Percentiles rank a stretch among this genome's conserved stretches.
Conservation (phyloP, 257 asterid species). For the Scutellaria barbata region DNA sequence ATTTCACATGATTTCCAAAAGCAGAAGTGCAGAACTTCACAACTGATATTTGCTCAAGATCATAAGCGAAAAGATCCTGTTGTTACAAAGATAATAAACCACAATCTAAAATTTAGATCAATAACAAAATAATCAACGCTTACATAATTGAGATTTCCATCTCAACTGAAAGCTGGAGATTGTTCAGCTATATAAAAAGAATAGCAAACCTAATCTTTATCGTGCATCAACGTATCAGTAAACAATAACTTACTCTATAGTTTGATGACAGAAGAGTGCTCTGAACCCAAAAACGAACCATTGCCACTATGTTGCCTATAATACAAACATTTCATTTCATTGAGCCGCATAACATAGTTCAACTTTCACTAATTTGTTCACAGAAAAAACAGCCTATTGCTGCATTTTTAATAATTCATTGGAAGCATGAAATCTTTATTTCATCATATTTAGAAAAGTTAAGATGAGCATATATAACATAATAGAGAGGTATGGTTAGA, state of each 20-base stretch:
- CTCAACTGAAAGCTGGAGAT: background rate
- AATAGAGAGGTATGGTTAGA: background rate
- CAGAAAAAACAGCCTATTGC: slow-evolving; percentile 14
- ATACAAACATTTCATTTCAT: slow-evolving; percentile 30
- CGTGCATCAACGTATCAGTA: slow-evolving; percentile 1
- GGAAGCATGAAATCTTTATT: background rate
- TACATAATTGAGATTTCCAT: background rate
- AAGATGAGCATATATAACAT: background rate
- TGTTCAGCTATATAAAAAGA: background rate
- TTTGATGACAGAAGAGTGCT: slow-evolving; percentile 28
- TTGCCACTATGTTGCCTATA: slow-evolving; percentile 30
- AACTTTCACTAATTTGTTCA: slow-evolving; percentile 17
- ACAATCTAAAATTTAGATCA: background rate
- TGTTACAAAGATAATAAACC: background rate
- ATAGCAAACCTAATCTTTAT: background rate
- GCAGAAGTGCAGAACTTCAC: no score
- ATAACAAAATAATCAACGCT: background rate
- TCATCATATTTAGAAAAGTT: background rate
- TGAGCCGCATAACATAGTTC: slow-evolving; percentile 7
- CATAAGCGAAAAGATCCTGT: background rate
- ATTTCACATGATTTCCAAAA: no score
- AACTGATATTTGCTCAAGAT: background rate
- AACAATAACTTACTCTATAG: slow-evolving; percentile 27
- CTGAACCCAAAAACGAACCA: slow-evolving; percentile 24
- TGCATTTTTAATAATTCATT: slow-evolving; percentile 8